Evolutionary conservation across 192 early-diverging fungal species (phyloP), one percentile per base, ranked within the genome.

Genomic region (Backusella morwellensis): DNA sequence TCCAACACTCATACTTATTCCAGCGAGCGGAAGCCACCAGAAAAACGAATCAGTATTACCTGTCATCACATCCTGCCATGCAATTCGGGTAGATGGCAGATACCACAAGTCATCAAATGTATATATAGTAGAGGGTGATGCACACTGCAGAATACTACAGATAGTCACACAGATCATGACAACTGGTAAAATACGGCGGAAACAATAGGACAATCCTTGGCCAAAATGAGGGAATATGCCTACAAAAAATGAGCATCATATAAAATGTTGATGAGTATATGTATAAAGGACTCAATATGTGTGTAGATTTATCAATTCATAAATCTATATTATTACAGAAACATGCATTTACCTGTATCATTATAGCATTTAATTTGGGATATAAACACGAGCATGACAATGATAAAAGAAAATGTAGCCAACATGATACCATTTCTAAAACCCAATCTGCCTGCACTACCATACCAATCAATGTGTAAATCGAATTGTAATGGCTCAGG

Each of bases 381-480:
- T n/a, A 80, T 72, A 29, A 92, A 38, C 5, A 89, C 79, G 71
- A 93, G 66, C 4, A 91, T 78, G 0, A 90, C 87, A 70, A 90
- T 90, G 7, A 92, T 83, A 75, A 90, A 92, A 19, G 91, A 85
- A 74, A 93, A 85, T 3, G 89, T 89, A n/a, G 90, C 72, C 21
- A 92, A 70, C n/a, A 89, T 86, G 72, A 92, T 92, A 29, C 92
- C 89, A 56, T 92, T 90, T 38, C 94, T 87, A 77, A 92, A 91
- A 7, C 92, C 84, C 42, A 91, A 78, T 26, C 90, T 86, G 34
- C 90, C 91, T 35, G 93, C 75, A 75, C 90, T 91, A 42, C 91
- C 91, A 77, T 93, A 93, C 83, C 85, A 87, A 80, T 93, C 90
- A 15, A 93, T 80, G 1, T 66, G 67, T 54, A 93, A 76, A 11